phyloP scores from a whole-genome alignment of 176 grass and related monocot species.

The Chloris gayana region DNA sequence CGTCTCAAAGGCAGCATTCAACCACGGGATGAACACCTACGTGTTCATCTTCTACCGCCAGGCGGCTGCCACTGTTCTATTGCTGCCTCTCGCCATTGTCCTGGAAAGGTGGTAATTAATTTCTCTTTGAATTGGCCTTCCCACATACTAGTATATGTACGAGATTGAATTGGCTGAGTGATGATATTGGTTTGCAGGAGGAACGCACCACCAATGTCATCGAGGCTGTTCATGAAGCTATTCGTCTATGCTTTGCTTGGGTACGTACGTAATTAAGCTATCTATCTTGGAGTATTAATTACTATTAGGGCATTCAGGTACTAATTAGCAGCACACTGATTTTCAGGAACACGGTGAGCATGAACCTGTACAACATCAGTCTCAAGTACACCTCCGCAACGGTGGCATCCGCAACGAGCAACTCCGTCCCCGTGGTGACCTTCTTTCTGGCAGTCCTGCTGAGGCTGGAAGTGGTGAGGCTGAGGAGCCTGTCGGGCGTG shows the following conservation, averaged over 20 bases:
- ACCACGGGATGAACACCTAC: constrained; percentile 61
- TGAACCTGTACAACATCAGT: constrained; percentile 59
- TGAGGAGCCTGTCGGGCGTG: constrained; percentile 40
- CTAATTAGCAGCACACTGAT: background rate
- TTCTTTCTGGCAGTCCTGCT: constrained; percentile 66
- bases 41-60: constrained; percentile 95
- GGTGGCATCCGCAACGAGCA: constrained; percentile 49
- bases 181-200: constrained; percentile 38
- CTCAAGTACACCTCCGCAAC: constrained; percentile 72
- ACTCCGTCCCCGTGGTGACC: constrained; percentile 64
- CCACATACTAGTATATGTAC: too few species aligned
- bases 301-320: too few species aligned
- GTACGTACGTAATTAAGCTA: too few species aligned
- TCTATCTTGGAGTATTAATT: too few species aligned
- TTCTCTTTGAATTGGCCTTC: too few species aligned
- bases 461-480: constrained; percentile 52
- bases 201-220: constrained; percentile 46
- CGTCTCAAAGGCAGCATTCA: constrained; percentile 69
- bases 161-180: too few species aligned
- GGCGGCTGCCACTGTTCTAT: constrained; percentile 48
- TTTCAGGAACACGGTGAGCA: constrained; percentile 56
- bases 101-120: constrained; percentile 21
- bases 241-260: constrained; percentile 73
- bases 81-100: constrained; percentile 58
- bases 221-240: constrained; percentile 57